Evolutionary conservation across 176 grass and related monocot species (phyloP).

Genomic region (Saccharum spontaneum): DNA sequence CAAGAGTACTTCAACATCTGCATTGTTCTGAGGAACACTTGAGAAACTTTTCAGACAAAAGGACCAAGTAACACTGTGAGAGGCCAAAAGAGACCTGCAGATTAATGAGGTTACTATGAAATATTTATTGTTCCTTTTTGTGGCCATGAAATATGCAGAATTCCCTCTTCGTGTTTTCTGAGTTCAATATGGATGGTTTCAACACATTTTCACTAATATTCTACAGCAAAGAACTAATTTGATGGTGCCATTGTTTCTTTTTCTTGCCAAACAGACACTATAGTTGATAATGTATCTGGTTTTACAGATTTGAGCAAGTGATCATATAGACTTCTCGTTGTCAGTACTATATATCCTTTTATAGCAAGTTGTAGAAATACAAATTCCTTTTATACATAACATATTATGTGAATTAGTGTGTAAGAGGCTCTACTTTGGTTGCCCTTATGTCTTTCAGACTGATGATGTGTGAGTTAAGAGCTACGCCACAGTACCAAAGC

Average conservation of each 20-base stretch:
- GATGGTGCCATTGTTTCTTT: not conserved
- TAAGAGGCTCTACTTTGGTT: not conserved
- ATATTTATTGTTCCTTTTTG: not conserved
- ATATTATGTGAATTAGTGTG: not conserved
- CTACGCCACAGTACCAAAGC: not conserved
- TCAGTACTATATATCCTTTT: not conserved
- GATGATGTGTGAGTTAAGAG: not conserved
- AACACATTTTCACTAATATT: constrained; percentile 6
- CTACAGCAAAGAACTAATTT: constrained; percentile 3
- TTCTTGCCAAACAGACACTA: not conserved
- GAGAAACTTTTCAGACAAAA: not conserved
- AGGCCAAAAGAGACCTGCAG: not conserved
- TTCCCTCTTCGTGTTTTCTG: not conserved
- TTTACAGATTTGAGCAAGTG: not conserved
- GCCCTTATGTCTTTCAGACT: not conserved
- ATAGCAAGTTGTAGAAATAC: not conserved
- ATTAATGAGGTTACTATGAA: not conserved
- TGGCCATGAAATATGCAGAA: not conserved
- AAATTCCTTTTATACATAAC: not conserved
- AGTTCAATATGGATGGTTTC: not conserved
- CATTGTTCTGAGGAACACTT: not conserved
- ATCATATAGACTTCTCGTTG: not conserved
- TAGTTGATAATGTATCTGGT: not conserved
- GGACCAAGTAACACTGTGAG: not conserved
- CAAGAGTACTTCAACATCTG: not conserved